These are phyloP conservation scores for Colletotrichum noveboracense DNA, from an alignment of 2,329 filamentous ascomycete species.

Conservation along the genomic window DNA sequence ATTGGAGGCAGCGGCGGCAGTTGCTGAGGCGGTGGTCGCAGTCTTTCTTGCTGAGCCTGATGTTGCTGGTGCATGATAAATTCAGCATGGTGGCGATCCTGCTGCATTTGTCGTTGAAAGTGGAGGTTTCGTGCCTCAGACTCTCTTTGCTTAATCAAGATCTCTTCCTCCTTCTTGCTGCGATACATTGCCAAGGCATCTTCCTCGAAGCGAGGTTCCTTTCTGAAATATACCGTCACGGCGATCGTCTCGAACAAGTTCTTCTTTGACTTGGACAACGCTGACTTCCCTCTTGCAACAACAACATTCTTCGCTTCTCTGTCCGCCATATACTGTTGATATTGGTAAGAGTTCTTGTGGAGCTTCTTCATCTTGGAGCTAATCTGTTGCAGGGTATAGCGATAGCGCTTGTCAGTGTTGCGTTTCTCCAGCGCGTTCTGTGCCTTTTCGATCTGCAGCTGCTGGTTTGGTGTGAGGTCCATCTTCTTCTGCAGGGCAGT, in stretches of 20 bases:
- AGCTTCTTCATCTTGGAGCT: conserved; percentile 41
- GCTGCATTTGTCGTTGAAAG: neutral
- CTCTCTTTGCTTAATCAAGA: conserved; percentile 15
- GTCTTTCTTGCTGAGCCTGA: neutral
- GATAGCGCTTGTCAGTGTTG: conserved; percentile 43
- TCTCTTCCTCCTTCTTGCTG: neutral
- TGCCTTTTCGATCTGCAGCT: conserved; percentile 46
- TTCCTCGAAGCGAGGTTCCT: conserved; percentile 37
- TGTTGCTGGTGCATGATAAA: neutral
- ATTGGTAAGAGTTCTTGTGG: conserved; percentile 19
- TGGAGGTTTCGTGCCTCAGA: conserved; percentile 16
- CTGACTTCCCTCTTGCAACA: neutral
- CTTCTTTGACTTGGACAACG: conserved; percentile 28
- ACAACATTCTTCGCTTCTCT: neutral
- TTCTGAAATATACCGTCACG: conserved; percentile 52
- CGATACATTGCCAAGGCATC: conserved; percentile 32
- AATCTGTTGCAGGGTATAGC: conserved; percentile 49
- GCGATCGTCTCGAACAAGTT: conserved; percentile 40
- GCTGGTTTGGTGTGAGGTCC: conserved; percentile 37
- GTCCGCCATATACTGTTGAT: conserved; percentile 5
- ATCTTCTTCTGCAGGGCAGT: conserved; percentile 43
- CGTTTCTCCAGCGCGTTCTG: conserved; percentile 35
- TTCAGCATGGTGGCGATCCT: neutral
- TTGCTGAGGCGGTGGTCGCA: neutral
- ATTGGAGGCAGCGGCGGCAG: neutral